Evolutionary conservation across 2,329 filamentous ascomycete species (phyloP), one percentile per base, ranked within the genome.

Genomic region (Dothideomycetidae sp.): DNA sequence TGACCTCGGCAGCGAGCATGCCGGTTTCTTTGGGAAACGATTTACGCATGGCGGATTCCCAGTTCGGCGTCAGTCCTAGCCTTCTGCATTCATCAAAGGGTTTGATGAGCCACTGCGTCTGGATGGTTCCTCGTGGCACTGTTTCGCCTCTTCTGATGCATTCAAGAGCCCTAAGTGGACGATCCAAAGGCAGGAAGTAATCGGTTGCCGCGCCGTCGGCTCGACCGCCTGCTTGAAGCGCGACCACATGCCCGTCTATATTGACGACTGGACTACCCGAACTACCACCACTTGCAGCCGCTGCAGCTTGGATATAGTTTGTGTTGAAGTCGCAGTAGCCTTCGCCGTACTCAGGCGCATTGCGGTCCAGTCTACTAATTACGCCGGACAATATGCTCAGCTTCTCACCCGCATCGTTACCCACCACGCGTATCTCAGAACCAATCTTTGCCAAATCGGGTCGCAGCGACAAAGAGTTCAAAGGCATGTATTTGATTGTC

Each of bases 221-320:
- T 58, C 90, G 74, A 31, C 90, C 90, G 44, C 92, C 90, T 31
- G 90, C 90, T 60, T 98, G 90, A 31, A 98, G 64, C 28, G 90
- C 90, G 39, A 98, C 78, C 4, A 86, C 90, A 53, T 77, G 80
- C 9, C 90, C 90, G 57, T 93, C 83, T 43, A 93, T 81, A 59
- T 94, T 93, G 44, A 98, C 86, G 1, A 98, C 90, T 0, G 90
- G 90, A 75, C 82, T 93, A 44, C 90, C 90, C n/a, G 90, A 98
- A 63, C 84, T 93, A 48, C 90, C 90, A 48, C 90, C 90, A 57
- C 86, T 96, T 2, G 90, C 92, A 3, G 90, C 88, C 3, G 90
- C 92, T 10, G 92, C 93, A 46, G 92, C 90, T 63, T 98, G 90
- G 51, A 96, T 96, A 66, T 98, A 98, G 57, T 93, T 80, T 33